phyloP scores from a whole-genome alignment of 176 grass and related monocot species.

The Paspalum notatum region DNA sequence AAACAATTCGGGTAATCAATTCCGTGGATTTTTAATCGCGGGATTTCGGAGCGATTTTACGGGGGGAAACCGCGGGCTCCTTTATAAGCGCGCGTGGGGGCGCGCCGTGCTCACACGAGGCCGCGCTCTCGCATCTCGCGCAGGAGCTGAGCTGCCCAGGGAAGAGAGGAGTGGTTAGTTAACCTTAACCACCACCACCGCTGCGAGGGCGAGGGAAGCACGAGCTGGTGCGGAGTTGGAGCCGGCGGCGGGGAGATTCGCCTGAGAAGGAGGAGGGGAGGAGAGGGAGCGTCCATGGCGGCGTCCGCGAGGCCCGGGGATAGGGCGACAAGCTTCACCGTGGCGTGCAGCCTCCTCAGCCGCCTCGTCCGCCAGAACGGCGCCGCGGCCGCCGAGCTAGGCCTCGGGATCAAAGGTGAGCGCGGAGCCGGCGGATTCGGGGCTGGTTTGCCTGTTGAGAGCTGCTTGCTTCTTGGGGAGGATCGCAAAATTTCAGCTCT shows the following conservation, averaged over 20 bases:
- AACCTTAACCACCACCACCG: not conserved
- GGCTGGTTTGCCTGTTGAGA: too few relatives aligned
- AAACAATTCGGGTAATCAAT: not conserved
- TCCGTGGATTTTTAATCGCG: not conserved
- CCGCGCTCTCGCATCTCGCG: not conserved
- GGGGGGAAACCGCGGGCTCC: not conserved
- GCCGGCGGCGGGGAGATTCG: not conserved
- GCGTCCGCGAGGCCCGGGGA: constrained; percentile 69
- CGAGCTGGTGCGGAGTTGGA: not conserved
- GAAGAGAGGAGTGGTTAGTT: not conserved
- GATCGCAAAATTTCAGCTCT: not conserved
- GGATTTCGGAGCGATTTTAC: not conserved
- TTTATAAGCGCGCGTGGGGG: constrained; percentile 36
- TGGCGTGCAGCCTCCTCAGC: constrained; percentile 87
- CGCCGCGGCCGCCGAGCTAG: constrained; percentile 63
- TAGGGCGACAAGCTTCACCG: constrained; percentile 74
- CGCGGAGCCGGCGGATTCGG: not conserved
- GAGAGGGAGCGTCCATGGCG: constrained; percentile 24
- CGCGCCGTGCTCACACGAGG: constrained; percentile 21
- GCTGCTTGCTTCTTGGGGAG: not conserved
- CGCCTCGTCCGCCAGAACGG: constrained; percentile 92
- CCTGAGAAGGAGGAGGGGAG: not conserved
- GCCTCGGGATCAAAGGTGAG: constrained; percentile 76
- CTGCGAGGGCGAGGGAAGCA: not conserved
- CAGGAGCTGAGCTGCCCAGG: not conserved